These are phyloP conservation scores for Trametes sp. DNA, from an alignment of 1,284 basidiomycete species.

Conservation along the genomic window DNA sequence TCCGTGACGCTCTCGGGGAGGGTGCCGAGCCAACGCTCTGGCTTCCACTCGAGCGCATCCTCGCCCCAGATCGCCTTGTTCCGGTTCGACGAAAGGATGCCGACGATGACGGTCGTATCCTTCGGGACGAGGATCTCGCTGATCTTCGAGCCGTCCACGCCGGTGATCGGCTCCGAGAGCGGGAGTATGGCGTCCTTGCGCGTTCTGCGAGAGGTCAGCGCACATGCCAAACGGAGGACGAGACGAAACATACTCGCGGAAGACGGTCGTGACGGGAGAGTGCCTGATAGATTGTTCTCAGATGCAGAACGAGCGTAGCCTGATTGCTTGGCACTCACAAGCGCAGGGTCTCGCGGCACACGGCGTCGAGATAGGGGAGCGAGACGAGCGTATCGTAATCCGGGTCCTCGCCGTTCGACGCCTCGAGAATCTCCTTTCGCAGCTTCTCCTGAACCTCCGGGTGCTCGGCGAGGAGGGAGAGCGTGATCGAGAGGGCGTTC, in stretches of 20 bases:
- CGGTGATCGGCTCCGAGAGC: conserved; percentile 29
- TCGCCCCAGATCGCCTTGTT: conserved; percentile 35
- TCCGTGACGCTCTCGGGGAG: conserved; percentile 23
- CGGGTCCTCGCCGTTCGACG: conserved; percentile 20
- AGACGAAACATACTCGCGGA: conserved; percentile 4
- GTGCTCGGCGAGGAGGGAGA: conserved; percentile 24
- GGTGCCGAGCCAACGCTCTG: conserved; percentile 31
- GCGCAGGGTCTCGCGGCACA: conserved; percentile 30
- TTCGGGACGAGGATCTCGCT: conserved; percentile 26
- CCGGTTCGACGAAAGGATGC: conserved; percentile 27
- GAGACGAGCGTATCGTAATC: conserved; percentile 26
- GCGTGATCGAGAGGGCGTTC: conserved; percentile 27
- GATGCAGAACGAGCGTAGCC: too few species aligned
- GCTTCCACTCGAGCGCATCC: conserved; percentile 35
- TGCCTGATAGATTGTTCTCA: background rate
- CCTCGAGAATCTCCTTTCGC: conserved; percentile 25
- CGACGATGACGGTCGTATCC: conserved; percentile 23
- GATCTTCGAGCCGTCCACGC: conserved; percentile 23
- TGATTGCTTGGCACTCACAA: too few species aligned
- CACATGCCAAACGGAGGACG: too few species aligned
- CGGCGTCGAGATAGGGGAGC: conserved; percentile 32
- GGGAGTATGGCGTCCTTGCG: conserved; percentile 28
- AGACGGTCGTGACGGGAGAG: conserved; percentile 3
- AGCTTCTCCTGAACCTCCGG: conserved; percentile 26
- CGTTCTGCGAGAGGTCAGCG: conserved; percentile 22